phyloP scores from a whole-genome alignment of 805 yeast species.

The Sungouiozyma ichnusensis region DNA sequence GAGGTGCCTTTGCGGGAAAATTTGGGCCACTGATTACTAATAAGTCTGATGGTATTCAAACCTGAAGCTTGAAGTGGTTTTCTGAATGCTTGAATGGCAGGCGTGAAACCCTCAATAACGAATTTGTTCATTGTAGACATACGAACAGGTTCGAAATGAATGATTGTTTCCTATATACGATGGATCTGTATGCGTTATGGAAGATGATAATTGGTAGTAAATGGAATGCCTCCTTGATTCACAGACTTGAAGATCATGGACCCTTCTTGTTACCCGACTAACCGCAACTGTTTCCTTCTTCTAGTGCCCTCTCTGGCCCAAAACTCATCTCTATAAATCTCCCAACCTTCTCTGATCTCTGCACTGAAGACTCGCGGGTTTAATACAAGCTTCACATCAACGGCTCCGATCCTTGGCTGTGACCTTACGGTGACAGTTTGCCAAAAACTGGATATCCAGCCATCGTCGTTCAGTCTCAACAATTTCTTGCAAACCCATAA shows the following conservation, averaged over 20 bases:
- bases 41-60: no score
- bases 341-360: slow-evolving; percentile 90
- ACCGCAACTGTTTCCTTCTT: slow-evolving; percentile 27
- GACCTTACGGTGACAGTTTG: slow-evolving; percentile 20
- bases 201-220: no score
- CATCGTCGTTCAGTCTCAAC: slow-evolving; percentile 8
- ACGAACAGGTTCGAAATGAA: no score
- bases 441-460: slow-evolving; percentile 12
- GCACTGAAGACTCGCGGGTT: slow-evolving; percentile 75
- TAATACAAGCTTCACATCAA: slow-evolving; percentile 69
- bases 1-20: no score
- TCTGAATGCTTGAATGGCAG: no score
- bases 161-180: no score
- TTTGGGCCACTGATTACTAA: no score
- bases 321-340: slow-evolving; percentile 80
- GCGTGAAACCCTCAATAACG: no score
- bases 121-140: no score
- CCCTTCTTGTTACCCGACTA: not conserved
- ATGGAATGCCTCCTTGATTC: no score
- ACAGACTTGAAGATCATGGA: not conserved
- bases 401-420: slow-evolving; percentile 61
- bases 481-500: slow-evolving; percentile 10
- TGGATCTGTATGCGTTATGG: no score
- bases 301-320: slow-evolving; percentile 80
- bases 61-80: no score